A percentile compares a stretch with the other conserved stretches of the same genome.
Evolutionary conservation across 2,329 filamentous ascomycete genomes (phyloP).

Genomic region (Cadophora sp.): DNA sequence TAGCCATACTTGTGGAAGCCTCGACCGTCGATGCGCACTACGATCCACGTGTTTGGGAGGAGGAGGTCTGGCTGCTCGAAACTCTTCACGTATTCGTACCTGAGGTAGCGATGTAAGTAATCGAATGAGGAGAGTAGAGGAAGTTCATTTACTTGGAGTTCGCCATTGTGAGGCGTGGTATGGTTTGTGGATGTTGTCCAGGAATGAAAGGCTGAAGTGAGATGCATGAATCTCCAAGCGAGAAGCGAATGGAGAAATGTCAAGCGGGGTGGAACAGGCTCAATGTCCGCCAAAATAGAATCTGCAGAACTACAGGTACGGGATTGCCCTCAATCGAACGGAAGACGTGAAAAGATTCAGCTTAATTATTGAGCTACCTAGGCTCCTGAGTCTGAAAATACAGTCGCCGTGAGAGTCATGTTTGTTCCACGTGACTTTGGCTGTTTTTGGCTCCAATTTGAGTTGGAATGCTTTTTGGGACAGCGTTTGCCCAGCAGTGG

Average conservation of each 20-base stretch:
- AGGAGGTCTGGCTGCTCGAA: conserved; percentile 86
- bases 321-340: no score
- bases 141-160: conserved; percentile 39
- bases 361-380: no score
- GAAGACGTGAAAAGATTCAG: no score
- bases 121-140: background rate
- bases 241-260: background rate
- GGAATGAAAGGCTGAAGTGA: background rate
- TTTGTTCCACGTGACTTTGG: conserved; percentile 27
- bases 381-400: no score
- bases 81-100: conserved; percentile 90
- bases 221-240: conserved; percentile 10
- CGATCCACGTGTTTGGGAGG: conserved; percentile 92
- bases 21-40: conserved; percentile 90
- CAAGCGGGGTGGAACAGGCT: background rate
- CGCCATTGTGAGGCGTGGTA: conserved; percentile 33
- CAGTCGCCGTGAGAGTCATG: no score
- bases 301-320: no score
- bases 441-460: conserved; percentile 41
- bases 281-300: background rate
- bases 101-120: background rate
- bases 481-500: conserved; percentile 16
- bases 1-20: conserved; percentile 85
- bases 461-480: no score
- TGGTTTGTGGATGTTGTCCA: background rate